Conservation (phyloP, 2,329 filamentous ascomycete genomes). For the Aspergillus tamarii region DNA sequence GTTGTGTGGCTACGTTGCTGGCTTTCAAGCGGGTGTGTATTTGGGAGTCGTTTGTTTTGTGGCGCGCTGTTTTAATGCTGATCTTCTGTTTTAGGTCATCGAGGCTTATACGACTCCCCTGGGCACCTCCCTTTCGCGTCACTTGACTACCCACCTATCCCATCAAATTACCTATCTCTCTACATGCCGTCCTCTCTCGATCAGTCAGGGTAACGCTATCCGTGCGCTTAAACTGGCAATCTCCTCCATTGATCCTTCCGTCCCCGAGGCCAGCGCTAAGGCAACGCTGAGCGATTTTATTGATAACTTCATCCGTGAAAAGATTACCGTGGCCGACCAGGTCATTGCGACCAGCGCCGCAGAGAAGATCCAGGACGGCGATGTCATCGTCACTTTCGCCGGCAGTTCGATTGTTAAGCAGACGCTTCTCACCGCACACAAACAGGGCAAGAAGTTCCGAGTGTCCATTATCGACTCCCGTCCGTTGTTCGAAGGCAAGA, state of each 20-base stretch:
- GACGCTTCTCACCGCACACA: conserved; percentile 73
- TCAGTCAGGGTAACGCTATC: conserved; percentile 96
- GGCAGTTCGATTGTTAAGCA: conserved; percentile 85
- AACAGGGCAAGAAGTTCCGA: conserved; percentile 72
- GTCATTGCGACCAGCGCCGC: conserved; percentile 79
- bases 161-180: conserved; percentile 95
- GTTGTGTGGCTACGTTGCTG: conserved; percentile 82
- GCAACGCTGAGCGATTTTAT: conserved; percentile 76
- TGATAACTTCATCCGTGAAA: conserved; percentile 87
- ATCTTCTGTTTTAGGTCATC: conserved; percentile 67
- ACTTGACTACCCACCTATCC: conserved; percentile 89
- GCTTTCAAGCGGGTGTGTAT: conserved; percentile 79
- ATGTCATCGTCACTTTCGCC: conserved; percentile 84
- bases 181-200: conserved; percentile 91
- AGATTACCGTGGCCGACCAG: conserved; percentile 82
- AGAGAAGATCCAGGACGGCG: conserved; percentile 74
- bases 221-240: conserved; percentile 92
- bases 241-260: conserved; percentile 83
- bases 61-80: conserved; percentile 13
- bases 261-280: conserved; percentile 81
- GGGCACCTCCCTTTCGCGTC: conserved; percentile 81
- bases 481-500: conserved; percentile 70
- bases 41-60: neutral
- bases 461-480: conserved; percentile 83
- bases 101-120: conserved; percentile 88